Evolutionary conservation across 331 rosid species (phyloP), one percentile per base, ranked within the genome.

Genomic region (Cydonia oblonga): DNA sequence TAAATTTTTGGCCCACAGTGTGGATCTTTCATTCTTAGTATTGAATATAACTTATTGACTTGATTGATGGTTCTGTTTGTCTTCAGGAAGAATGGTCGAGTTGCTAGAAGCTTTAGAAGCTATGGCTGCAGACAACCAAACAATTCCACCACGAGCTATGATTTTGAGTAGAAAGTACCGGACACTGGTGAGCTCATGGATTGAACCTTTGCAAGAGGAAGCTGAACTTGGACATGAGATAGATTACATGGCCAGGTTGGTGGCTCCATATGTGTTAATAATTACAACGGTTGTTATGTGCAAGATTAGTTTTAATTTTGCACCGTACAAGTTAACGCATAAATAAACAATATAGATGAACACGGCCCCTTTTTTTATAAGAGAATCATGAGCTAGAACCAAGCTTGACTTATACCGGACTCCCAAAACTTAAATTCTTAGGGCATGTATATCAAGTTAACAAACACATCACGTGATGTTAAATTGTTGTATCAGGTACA

Each of bases 191-290:
- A 93, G 98, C 85, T 93, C 98, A 61, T 93, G 98, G 98, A 87
- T 93, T 87, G 98, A 93, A 84, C 98, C 98, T 75, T 83, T 93
- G 78, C 96, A 90, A 78, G 96, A 90, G 66, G 98, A 93, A 88
- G 97, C 97, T 58, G 98, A 91, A 79, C 96, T 89, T 81, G 98
- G 98, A 80, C 86, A 88, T 35, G 98, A 93, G 87, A 86, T 93
- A 78, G 98, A 93, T 89, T 91, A 88, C 82, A 75, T 93, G 80
- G 92, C 98, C 71, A 91, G 98, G 98, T 93, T 25, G 96, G 97
- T 91, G 46, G 51, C 77, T 70, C 29, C 56, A 24, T 70, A 32
- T 57, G 75, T 58, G 51, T 42, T 25, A 44, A 28, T 19, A 59
- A 42, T 24, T 40, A 16, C 30, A 33, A 2, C 3, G 3, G 3